phyloP scores from a whole-genome alignment of 2,329 filamentous ascomycete genomes.

The Nemania serpens region DNA sequence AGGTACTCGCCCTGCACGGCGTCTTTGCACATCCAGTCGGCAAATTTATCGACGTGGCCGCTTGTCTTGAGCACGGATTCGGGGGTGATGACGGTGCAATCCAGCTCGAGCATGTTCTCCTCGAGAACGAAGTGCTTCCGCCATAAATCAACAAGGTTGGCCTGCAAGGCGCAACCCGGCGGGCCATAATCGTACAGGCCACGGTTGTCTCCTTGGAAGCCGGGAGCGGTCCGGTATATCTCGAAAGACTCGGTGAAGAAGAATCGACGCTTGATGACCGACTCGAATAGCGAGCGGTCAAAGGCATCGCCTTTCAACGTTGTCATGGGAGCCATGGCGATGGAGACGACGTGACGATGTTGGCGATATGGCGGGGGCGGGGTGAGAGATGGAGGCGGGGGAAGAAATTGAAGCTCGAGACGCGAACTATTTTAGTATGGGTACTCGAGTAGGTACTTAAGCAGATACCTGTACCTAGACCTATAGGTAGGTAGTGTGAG shows the following conservation, averaged over 20 bases:
- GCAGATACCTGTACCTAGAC: too few relatives aligned
- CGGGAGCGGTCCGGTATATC: slow-evolving; percentile 16
- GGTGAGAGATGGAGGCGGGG: too few relatives aligned
- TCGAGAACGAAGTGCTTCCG: slow-evolving; percentile 91
- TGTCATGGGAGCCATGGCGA: slow-evolving; percentile 43
- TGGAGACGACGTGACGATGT: too few relatives aligned
- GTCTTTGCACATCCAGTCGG: slow-evolving; percentile 99
- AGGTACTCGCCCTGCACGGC: slow-evolving; percentile 96
- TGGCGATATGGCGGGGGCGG: too few relatives aligned
- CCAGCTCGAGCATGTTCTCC: slow-evolving; percentile 91
- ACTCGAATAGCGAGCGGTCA: slow-evolving; percentile 66
- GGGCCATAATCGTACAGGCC: slow-evolving; percentile 94
- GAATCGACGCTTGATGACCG: slow-evolving; percentile 58
- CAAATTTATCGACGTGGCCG: slow-evolving; percentile 97
- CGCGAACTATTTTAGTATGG: too few relatives aligned
- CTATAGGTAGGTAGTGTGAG: too few relatives aligned
- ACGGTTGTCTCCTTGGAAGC: slow-evolving; percentile 26
- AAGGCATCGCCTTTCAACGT: slow-evolving; percentile 66
- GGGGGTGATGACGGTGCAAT: slow-evolving; percentile 92
- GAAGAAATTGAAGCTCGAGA: too few relatives aligned
- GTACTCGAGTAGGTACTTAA: too few relatives aligned
- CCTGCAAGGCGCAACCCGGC: slow-evolving; percentile 81
- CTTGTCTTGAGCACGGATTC: slow-evolving; percentile 79
- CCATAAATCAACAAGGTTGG: slow-evolving; percentile 88
- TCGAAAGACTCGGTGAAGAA: slow-evolving; percentile 23